Conservation (phyloP, 1,139 yeast species). For the Sugiyamaella neomexicana region DNA sequence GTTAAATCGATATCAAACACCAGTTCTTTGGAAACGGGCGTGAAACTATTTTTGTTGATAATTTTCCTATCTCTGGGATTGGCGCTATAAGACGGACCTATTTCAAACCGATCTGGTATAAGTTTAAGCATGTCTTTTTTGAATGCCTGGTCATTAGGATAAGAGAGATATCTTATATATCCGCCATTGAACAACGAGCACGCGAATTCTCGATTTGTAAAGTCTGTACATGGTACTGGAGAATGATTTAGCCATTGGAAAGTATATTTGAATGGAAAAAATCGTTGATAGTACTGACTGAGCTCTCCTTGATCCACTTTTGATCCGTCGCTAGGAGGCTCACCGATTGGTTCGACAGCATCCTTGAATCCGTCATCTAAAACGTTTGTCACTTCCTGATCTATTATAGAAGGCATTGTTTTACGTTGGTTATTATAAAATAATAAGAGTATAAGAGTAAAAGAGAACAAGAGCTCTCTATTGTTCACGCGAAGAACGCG, state of each 20-base stretch:
- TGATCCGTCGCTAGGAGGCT: background rate
- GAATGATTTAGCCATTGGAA: conserved; percentile 91
- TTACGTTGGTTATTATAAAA: too few species aligned
- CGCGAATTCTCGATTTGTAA: conserved; percentile 90
- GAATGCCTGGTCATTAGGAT: conserved; percentile 64
- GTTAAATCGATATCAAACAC: conserved; percentile 98
- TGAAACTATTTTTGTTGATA: conserved; percentile 75
- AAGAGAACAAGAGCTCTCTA: too few species aligned
- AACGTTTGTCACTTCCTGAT: background rate
- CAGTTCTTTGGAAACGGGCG: conserved; percentile 80
- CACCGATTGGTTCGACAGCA: background rate
- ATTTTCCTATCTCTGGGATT: conserved; percentile 80
- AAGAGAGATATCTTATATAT: conserved; percentile 87
- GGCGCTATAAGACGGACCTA: conserved; percentile 88
- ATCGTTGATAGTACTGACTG: conserved; percentile 59
- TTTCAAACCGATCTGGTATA: conserved; percentile 89
- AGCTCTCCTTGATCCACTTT: conserved; percentile 24
- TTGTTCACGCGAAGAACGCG: background rate
- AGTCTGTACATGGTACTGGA: conserved; percentile 59
- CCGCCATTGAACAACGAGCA: conserved; percentile 77
- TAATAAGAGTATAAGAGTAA: too few species aligned
- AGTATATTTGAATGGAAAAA: conserved; percentile 61
- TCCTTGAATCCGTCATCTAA: background rate
- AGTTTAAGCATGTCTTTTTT: conserved; percentile 68
- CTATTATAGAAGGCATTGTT: too few species aligned